Evolutionary conservation across 2,329 filamentous ascomycete genomes (phyloP).

Genomic region (Decorospora gaudefroyi): DNA sequence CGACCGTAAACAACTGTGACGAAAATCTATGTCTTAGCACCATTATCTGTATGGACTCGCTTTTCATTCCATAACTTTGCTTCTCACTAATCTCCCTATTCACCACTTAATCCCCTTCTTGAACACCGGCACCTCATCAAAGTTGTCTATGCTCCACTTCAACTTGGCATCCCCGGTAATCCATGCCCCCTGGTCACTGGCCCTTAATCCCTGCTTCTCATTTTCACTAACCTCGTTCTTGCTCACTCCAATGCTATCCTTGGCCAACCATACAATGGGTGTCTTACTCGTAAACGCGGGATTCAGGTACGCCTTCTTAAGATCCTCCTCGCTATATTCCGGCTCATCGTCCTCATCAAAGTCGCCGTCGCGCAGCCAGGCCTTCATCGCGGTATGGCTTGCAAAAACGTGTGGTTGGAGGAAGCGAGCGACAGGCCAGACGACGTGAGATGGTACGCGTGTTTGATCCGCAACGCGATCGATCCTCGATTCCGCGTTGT

Average conservation of each 20-base stretch:
- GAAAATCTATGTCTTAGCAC: background rate
- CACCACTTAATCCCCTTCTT: slow-evolving; percentile 40
- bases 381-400: slow-evolving; percentile 41
- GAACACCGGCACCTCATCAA: slow-evolving; percentile 42
- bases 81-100: background rate
- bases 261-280: slow-evolving; percentile 43
- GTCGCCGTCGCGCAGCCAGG: slow-evolving; percentile 40
- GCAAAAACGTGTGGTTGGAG: slow-evolving; percentile 45
- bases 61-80: background rate
- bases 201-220: slow-evolving; percentile 33
- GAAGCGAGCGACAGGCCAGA: slow-evolving; percentile 41
- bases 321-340: slow-evolving; percentile 40
- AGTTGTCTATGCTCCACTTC: slow-evolving; percentile 40
- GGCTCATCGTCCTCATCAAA: slow-evolving; percentile 41
- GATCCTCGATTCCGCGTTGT: slow-evolving; percentile 29
- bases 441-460: slow-evolving; percentile 29
- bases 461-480: slow-evolving; percentile 33
- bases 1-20: too few species aligned
- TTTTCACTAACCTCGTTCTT: slow-evolving; percentile 40
- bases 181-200: slow-evolving; percentile 44
- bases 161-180: slow-evolving; percentile 37
- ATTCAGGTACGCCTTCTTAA: slow-evolving; percentile 44
- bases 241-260: slow-evolving; percentile 40
- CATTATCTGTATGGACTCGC: background rate
- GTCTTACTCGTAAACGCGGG: slow-evolving; percentile 43